Percentiles rank a stretch among this genome's conserved stretches.
These are phyloP conservation scores for Lipomyces spencermartinsiae DNA, from an alignment of 805 yeast species.

Conservation along the genomic window DNA sequence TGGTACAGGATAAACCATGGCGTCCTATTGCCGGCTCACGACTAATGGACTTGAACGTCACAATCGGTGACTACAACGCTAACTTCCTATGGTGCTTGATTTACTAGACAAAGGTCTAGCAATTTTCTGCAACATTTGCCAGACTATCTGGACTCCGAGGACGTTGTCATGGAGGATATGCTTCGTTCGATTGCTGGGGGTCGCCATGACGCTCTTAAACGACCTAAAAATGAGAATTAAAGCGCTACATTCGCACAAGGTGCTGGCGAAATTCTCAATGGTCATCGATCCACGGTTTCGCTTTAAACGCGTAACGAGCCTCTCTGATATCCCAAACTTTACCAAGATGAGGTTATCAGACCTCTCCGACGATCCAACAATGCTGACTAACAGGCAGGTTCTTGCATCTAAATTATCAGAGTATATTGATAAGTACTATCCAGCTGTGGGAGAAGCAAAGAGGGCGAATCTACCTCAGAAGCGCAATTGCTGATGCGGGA, in stretches of 20 bases:
- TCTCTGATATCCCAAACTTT: slow-evolving; percentile 1
- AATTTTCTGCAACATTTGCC: background rate
- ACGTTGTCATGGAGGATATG: background rate
- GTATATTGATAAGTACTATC: slow-evolving; percentile 2
- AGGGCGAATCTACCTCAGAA: background rate
- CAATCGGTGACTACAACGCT: too few relatives aligned
- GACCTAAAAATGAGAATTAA: slow-evolving; percentile 7
- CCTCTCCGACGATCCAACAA: slow-evolving; percentile 7
- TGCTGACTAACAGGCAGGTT: slow-evolving; percentile 9
- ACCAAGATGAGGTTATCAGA: slow-evolving; percentile 1
- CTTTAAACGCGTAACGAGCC: background rate
- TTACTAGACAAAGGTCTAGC: slow-evolving; percentile 1
- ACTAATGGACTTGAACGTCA: too few relatives aligned
- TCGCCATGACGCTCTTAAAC: slow-evolving; percentile 3
- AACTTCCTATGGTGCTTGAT: slow-evolving; percentile 4
- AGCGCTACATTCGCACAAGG: slow-evolving; percentile 4
- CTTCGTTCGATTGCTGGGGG: background rate
- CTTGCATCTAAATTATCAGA: background rate
- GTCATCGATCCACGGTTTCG: slow-evolving; percentile 10
- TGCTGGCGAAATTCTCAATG: background rate
- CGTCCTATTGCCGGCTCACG: too few relatives aligned
- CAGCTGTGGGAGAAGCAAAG: background rate
- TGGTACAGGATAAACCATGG: too few relatives aligned
- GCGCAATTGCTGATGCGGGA: slow-evolving; percentile 8
- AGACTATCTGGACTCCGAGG: slow-evolving; percentile 3